Evolutionary conservation across 106 monocot species (phyloP).

Genomic region (Dioscorea alata): DNA sequence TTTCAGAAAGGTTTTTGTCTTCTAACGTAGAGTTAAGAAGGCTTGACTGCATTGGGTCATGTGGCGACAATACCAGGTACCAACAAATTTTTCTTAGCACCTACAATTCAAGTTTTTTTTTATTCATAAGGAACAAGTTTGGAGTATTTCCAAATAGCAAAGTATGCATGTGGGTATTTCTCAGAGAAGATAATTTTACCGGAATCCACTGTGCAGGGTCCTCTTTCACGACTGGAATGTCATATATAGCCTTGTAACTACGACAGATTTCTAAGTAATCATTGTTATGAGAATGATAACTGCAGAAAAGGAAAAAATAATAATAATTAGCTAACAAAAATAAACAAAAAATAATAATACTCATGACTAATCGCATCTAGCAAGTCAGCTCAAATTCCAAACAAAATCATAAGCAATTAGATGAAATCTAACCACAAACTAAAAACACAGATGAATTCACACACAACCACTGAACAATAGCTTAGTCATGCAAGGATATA

Average conservation of each 20-base stretch:
- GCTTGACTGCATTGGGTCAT: conserved; percentile 99
- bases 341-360: too few relatives aligned
- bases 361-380: too few relatives aligned
- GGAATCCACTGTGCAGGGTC: conserved; percentile 85
- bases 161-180: neutral
- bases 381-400: neutral
- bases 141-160: neutral
- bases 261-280: conserved; percentile 97
- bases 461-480: too few relatives aligned
- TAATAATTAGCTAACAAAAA: neutral
- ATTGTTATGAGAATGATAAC: conserved; percentile 77
- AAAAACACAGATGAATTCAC: too few relatives aligned
- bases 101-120: conserved; percentile 24
- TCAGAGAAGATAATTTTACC: conserved; percentile 25
- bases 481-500: too few relatives aligned
- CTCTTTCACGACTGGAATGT: conserved; percentile 83
- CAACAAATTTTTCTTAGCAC: conserved; percentile 97
- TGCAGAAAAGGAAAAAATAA: conserved; percentile 16
- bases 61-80: conserved; percentile 87
- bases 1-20: conserved; percentile 92
- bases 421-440: neutral
- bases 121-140: neutral
- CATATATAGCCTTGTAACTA: conserved; percentile 95
- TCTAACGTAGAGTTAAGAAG: conserved; percentile 93
- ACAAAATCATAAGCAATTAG: neutral